Evolutionary conservation across 2,329 filamentous ascomycete genomes (phyloP), one percentile per base, ranked within the genome.

Genomic region (Exophiala sp.): DNA sequence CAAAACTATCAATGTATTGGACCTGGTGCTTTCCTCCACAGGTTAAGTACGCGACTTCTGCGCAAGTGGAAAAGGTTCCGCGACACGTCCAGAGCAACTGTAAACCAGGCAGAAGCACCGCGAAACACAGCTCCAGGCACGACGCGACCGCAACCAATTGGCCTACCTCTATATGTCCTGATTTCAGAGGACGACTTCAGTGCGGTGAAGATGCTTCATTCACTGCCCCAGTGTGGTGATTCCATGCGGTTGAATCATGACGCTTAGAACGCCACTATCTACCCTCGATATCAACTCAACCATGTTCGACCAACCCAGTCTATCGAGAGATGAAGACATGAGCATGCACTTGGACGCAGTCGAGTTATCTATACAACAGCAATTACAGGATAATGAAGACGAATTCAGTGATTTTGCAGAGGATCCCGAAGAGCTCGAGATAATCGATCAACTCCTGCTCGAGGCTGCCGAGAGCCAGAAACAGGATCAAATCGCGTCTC

Each of bases 371-470:
- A 38, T 16, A 32, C 8, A 34, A 40, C 24, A 39, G 5, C 6
- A 39, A 12, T 16, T 35, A 47, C 38, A 42, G 8, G 36, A 59
- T 12, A 41, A 57, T 52, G 60, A 47, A 43, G 84, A 79, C 67
- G 82, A 85, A 60, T 86, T 86, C 76, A 84, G 82, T 57, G 83
- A 87, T 57, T 77, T 86, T 60, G 77, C 80, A 6, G 68, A 75
- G 2, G 78, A 81, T 59, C 52, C 50, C 29, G 62, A 64, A 44
- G 81, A 84, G 69, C 77, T 82, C 58, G 74, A 75, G 43, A 69
- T 80, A 33, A 63, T 84, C 50, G 73, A 75, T 62, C 70, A 75
- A 36, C 66, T 85, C 29, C 69, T 85, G 47, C 71, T 73, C 45
- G 69, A 76, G 61, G 69, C 75, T 49, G 69, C 69, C 39, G 60